These are phyloP conservation scores for Lasiodiplodia citricola DNA, from an alignment of 2,329 filamentous ascomycete genomes.

Conservation along the genomic window DNA sequence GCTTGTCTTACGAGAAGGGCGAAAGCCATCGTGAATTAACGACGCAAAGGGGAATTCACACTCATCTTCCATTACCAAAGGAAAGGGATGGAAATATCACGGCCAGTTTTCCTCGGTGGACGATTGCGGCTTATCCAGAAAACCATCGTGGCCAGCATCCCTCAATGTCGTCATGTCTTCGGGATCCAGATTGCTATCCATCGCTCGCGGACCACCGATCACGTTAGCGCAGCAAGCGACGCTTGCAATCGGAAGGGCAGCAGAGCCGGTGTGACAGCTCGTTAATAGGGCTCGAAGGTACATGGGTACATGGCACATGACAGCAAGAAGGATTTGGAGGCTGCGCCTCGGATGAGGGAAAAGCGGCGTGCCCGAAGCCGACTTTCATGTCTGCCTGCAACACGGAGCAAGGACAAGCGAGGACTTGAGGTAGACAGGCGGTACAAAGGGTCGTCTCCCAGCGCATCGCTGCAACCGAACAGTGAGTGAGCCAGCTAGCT, in stretches of 20 bases:
- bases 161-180: neutral
- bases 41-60: no score
- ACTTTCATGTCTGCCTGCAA: neutral
- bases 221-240: neutral
- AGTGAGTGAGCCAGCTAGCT: neutral
- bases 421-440: neutral
- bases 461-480: neutral
- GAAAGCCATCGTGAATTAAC: neutral
- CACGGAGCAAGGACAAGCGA: neutral
- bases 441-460: neutral
- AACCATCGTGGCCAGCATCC: neutral
- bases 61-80: neutral
- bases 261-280: neutral
- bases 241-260: neutral
- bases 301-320: neutral
- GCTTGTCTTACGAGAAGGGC: neutral
- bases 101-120: neutral
- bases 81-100: neutral
- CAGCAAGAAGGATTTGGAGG: neutral
- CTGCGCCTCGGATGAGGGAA: neutral
- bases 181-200: neutral
- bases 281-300: neutral
- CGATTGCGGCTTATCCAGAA: neutral
- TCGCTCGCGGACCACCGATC: neutral
- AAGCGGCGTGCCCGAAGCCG: neutral